These are phyloP conservation scores for Fragosphaeria purpurea DNA, from an alignment of 2,329 filamentous ascomycete genomes.

Conservation along the genomic window DNA sequence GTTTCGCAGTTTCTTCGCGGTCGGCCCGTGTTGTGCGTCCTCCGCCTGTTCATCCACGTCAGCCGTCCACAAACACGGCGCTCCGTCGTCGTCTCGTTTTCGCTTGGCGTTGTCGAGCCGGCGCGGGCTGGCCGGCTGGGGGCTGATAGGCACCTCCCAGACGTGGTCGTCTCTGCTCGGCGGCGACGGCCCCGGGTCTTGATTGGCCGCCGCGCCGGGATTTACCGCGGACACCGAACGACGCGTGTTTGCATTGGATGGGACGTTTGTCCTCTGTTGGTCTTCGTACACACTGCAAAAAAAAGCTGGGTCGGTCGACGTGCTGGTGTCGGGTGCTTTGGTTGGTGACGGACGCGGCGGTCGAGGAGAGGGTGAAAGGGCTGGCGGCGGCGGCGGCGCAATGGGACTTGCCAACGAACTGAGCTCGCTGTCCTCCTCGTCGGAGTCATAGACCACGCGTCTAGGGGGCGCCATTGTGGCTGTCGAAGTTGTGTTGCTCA, in stretches of 20 bases:
- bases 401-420: constrained; percentile 14
- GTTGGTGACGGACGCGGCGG: neutral
- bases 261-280: constrained; percentile 24
- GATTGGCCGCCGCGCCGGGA: neutral
- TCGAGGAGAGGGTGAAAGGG: neutral
- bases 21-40: no score
- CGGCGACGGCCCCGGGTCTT: neutral
- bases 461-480: constrained; percentile 15
- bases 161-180: constrained; percentile 17
- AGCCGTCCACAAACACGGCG: neutral
- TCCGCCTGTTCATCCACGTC: no score
- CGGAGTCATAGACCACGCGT: constrained; percentile 23
- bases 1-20: constrained; percentile 3
- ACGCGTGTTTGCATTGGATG: no score
- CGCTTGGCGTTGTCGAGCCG: constrained; percentile 11
- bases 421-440: constrained; percentile 21
- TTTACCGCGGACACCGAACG: neutral
- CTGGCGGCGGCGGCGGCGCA: neutral
- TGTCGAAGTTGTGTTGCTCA: no score
- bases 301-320: constrained; percentile 38
- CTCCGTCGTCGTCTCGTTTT: constrained; percentile 5
- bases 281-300: constrained; percentile 39
- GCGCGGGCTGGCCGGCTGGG: constrained; percentile 11
- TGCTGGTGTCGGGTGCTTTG: constrained; percentile 11
- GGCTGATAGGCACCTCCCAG: constrained; percentile 38